Conservation (phyloP, 2,329 filamentous ascomycete genomes). For the Sporothrix dimorphospora region DNA sequence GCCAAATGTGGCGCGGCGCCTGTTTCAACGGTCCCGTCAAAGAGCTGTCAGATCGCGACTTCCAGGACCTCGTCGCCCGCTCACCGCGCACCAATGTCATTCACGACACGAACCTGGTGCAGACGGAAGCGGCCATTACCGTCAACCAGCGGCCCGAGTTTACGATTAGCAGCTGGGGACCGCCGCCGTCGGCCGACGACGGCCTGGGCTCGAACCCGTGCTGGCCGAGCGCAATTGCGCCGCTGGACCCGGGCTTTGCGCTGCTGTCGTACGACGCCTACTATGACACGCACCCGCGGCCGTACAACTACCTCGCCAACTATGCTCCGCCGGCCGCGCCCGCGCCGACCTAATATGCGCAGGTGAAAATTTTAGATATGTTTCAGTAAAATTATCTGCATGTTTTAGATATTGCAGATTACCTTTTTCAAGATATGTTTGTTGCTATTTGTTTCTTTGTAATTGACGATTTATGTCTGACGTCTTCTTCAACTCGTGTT, state of each 20-base stretch:
- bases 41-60: constrained; percentile 19
- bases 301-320: constrained; percentile 24
- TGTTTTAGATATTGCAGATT: background rate
- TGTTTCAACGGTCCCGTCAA: constrained; percentile 30
- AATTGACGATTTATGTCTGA: background rate
- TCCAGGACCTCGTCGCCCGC: constrained; percentile 16
- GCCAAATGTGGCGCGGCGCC: constrained; percentile 36
- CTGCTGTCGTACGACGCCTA: constrained; percentile 34
- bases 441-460: background rate
- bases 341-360: background rate
- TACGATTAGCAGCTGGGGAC: constrained; percentile 22
- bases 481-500: background rate
- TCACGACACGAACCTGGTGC: background rate
- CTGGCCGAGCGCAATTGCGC: constrained; percentile 33
- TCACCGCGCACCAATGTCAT: constrained; percentile 1
- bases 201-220: constrained; percentile 35
- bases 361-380: background rate
- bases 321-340: constrained; percentile 12
- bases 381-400: background rate
- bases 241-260: constrained; percentile 35
- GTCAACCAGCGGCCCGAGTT: constrained; percentile 29
- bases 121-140: constrained; percentile 22
- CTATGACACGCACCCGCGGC: constrained; percentile 30
- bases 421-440: background rate
- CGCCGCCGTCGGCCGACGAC: constrained; percentile 32